Evolutionary conservation across 345 rosid species (phyloP).

Genomic region (Gossypium thurberi): DNA sequence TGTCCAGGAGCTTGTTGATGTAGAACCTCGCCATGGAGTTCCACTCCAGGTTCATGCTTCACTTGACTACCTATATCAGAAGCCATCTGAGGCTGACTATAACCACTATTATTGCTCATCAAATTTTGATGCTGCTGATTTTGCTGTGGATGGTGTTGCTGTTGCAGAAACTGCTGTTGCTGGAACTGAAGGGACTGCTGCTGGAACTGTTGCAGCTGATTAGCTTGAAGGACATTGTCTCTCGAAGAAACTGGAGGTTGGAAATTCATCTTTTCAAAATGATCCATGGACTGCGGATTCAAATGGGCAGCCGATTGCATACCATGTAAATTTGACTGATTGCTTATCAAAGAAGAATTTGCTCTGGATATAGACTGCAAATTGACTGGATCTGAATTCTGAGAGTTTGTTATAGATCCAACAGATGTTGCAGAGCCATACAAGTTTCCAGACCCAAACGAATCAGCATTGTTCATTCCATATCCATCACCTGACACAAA

Average conservation of each 20-base stretch:
- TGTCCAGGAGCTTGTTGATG: constrained; percentile 55
- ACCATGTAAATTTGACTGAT: constrained; percentile 45
- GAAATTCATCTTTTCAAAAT: constrained; percentile 46
- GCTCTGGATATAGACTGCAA: constrained; percentile 54
- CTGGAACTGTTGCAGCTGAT: constrained; percentile 62
- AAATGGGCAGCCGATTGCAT: constrained; percentile 37
- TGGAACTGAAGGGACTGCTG: constrained; percentile 52
- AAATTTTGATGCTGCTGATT: constrained; percentile 50
- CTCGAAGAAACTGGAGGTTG: constrained; percentile 42
- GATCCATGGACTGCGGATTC: constrained; percentile 39
- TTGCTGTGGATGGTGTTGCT: constrained; percentile 51
- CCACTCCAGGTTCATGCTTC: constrained; percentile 63
- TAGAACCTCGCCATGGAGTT: constrained; percentile 40
- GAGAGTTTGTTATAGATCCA: constrained; percentile 48
- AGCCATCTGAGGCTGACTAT: constrained; percentile 40
- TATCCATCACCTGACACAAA: constrained; percentile 60
- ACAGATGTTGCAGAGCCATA: constrained; percentile 43
- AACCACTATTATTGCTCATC: constrained; percentile 30
- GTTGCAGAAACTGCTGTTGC: constrained; percentile 54
- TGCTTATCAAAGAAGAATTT: constrained; percentile 40
- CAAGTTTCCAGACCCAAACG: constrained; percentile 57
- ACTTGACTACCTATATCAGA: constrained; percentile 46
- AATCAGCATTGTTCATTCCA: constrained; percentile 47
- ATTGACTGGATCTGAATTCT: constrained; percentile 39
- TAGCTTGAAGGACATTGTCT: constrained; percentile 45